These are phyloP conservation scores for Naganishia albida DNA, from an alignment of 1,284 basidiomycete genomes.

Conservation along the genomic window DNA sequence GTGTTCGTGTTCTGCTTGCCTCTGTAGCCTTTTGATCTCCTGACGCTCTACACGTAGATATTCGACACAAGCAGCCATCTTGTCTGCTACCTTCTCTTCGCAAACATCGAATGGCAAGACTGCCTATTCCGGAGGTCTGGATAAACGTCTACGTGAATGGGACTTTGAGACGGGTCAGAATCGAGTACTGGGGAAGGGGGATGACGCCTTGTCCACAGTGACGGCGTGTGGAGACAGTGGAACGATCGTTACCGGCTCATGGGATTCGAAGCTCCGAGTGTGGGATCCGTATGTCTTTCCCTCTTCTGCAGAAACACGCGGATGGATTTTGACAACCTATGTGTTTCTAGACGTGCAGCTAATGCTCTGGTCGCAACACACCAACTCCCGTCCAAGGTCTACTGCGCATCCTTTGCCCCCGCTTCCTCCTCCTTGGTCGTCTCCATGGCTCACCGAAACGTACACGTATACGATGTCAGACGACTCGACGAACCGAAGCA, in stretches of 20 bases:
- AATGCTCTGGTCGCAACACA: slow-evolving; percentile 63
- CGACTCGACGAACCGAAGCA: slow-evolving; percentile 66
- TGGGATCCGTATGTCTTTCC: slow-evolving; percentile 66
- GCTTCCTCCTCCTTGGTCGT: slow-evolving; percentile 68
- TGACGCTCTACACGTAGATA: slow-evolving; percentile 36
- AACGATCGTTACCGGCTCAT: slow-evolving; percentile 77
- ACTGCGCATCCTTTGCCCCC: slow-evolving; percentile 62
- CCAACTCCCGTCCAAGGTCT: slow-evolving; percentile 76
- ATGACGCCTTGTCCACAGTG: slow-evolving; percentile 53
- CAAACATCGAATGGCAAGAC: slow-evolving; percentile 39
- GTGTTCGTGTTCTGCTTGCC: slow-evolving; percentile 62
- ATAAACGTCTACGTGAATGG: slow-evolving; percentile 60
- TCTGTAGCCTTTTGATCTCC: slow-evolving; percentile 55
- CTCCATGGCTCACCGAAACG: slow-evolving; percentile 83
- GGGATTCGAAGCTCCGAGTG: slow-evolving; percentile 84
- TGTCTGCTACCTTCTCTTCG: slow-evolving; percentile 53
- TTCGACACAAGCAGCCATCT: slow-evolving; percentile 50
- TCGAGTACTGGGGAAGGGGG: slow-evolving; percentile 52
- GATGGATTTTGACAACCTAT: background rate
- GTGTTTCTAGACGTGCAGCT: slow-evolving; percentile 47
- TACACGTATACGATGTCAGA: slow-evolving; percentile 80
- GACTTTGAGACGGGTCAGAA: slow-evolving; percentile 54
- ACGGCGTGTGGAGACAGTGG: slow-evolving; percentile 54
- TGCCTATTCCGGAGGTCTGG: slow-evolving; percentile 55
- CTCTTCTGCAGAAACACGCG: background rate